Base-by-base conservation (phyloP, 345 rosid genomes). In the Citrus glauca region DNA sequence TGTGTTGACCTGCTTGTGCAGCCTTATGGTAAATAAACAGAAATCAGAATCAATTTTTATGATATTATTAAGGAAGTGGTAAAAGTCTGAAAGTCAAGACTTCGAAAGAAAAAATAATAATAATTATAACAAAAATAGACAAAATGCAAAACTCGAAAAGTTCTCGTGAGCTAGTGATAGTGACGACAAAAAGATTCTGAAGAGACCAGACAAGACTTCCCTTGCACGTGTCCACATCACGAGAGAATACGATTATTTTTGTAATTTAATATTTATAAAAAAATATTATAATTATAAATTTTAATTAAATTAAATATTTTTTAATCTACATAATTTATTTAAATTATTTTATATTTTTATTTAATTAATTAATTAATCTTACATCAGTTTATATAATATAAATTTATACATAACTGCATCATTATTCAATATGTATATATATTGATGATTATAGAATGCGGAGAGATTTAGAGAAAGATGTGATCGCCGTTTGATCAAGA, bases 81-180 rank as follows among this genome's bases (percentile, higher is more conserved):
- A 24, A 5, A 32, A 9, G 17, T 1, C 35, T 22, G 1, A 40
- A 61, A 66, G 73, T 71, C 77, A 56, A 67, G 74, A 19, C 19
- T 27, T 16, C 1, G 32, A 63, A 22, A 22, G 14, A 9, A 14
- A 16, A 14, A 7, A 32, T 27, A 2, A 32, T 35, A 2, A 38
- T 1, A 6, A 25, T 27, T 63, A 33, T 25, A 33, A 11, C 6
- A 25, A 75, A 59, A 8, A 38, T 22, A 25, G 50, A 9, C 28
- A 35, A 50, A 65, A 13, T 53, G 19, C 78, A 30, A 45, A 60
- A 68, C 5, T n/a, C 5, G 56, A 55, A 53, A 66, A 56, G 71
- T 35, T 71, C 87, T 73, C 87, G 85, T 82, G 88, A 80, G 24
- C 20, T 4, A 20, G 27, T 11, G 42, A 9, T 56, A n/a, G 62